These are phyloP conservation scores for Pichia inconspicua DNA, from an alignment of 1,139 yeast species.

Conservation along the genomic window DNA sequence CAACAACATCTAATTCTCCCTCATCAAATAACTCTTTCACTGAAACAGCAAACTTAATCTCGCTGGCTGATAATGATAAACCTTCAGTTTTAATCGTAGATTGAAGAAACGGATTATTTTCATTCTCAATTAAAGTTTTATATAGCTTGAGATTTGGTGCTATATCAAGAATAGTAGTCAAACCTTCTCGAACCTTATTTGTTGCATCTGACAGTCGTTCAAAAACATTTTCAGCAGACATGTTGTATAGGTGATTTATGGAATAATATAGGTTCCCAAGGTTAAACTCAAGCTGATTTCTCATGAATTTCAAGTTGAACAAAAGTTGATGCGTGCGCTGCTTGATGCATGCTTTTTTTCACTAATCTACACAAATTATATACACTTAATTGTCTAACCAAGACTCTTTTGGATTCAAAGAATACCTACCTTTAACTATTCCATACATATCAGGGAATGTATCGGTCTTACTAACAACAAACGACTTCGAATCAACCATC, in stretches of 20 bases:
- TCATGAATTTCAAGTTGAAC: too few species aligned
- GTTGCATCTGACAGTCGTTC: slow-evolving; percentile 8
- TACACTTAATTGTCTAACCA: slow-evolving; percentile 22
- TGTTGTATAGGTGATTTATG: background rate
- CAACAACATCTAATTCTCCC: slow-evolving; percentile 33
- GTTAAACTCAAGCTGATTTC: background rate
- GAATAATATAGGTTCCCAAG: too few species aligned
- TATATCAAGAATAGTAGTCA: slow-evolving; percentile 42
- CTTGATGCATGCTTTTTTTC: too few species aligned
- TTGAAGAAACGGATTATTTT: slow-evolving; percentile 14
- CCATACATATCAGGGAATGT: slow-evolving; percentile 39
- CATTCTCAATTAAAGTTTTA: slow-evolving; percentile 26
- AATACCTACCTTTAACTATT: slow-evolving; percentile 29
- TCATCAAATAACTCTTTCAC: slow-evolving; percentile 44
- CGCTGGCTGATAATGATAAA: slow-evolving; percentile 26
- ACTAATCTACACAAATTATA: too few species aligned
- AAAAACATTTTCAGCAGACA: slow-evolving; percentile 1
- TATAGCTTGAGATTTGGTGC: slow-evolving; percentile 46
- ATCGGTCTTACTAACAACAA: slow-evolving; percentile 42
- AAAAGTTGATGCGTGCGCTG: too few species aligned
- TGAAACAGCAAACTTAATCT: slow-evolving; percentile 45
- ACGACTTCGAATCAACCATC: slow-evolving; percentile 37
- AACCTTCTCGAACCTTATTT: slow-evolving; percentile 38
- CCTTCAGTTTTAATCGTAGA: slow-evolving; percentile 1
- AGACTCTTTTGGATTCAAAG: slow-evolving; percentile 18